Conservation (phyloP, 108 stramenopile species). For the Cyclostephanos invisitatus region DNA sequence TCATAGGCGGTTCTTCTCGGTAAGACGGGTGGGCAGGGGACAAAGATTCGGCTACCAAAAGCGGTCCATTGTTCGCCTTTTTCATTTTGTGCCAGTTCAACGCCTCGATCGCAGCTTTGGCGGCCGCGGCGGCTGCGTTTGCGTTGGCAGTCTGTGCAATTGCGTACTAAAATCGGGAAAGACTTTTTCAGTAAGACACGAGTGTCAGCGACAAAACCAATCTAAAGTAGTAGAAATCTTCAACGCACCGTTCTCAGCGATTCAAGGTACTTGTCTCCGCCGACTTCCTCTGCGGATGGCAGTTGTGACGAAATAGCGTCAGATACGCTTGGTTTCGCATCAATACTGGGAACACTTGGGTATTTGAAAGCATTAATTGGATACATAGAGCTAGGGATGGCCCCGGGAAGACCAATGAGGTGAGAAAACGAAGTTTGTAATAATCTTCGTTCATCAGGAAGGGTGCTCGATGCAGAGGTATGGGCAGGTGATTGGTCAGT, state of each 20-base stretch:
- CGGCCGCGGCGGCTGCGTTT: constrained; percentile 34
- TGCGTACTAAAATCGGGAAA: constrained; percentile 5
- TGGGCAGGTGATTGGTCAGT: constrained; percentile 18
- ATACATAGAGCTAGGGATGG: background rate
- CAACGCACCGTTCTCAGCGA: constrained; percentile 30
- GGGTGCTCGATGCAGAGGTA: constrained; percentile 12
- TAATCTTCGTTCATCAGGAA: background rate
- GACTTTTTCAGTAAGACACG: background rate
- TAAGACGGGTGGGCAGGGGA: background rate
- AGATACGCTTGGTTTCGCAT: constrained; percentile 3
- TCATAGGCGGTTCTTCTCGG: background rate
- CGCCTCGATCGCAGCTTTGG: constrained; percentile 24
- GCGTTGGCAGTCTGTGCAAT: constrained; percentile 17
- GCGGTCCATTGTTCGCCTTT: constrained; percentile 10
- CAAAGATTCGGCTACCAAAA: background rate
- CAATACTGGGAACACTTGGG: background rate
- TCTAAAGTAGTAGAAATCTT: background rate
- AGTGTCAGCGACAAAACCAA: background rate
- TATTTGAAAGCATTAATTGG: background rate
- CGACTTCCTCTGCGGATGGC: background rate
- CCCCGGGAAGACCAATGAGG: constrained; percentile 4
- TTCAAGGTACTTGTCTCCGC: constrained; percentile 19
- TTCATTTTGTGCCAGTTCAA: constrained; percentile 38
- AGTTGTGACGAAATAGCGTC: background rate
- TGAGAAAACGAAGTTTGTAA: constrained; percentile 8